Base-by-base conservation (phyloP, 1,284 basidiomycete genomes). In the Trichosporon faecale region DNA sequence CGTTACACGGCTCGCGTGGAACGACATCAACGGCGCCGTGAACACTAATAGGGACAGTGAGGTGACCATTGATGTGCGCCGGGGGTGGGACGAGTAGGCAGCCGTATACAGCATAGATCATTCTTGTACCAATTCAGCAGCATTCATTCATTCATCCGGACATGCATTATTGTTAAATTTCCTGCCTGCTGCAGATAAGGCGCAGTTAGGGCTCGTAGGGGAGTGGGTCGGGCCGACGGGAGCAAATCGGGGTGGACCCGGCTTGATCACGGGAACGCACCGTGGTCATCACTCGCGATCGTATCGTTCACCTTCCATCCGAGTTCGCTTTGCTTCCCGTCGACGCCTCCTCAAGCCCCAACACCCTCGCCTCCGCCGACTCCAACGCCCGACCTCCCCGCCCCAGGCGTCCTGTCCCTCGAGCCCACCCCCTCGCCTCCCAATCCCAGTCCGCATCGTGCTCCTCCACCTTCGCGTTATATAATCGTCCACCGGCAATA, bases 1-100 rank as follows among this genome's bases (percentile, higher is more conserved):
- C 18, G 70, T 84, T 1, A 84, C 82, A 12, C 76, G 77, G 65
- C 61, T 77, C 40, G 75, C 75, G 7, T 85, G 80, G 78, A 73
- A 71, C 2, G 75, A 75, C 52, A 70, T 81, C 40, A 73, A 70
- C 29, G 55, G 33, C 21, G 77, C 76, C 25, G 70, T 77, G 16
- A 65, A 72, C 33, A 75, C 77, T 5, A 63, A 33, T 23, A 73
- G 73, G 9, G 78, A 72, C 29, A 78, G 79, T 11, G 81, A 82
- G 70, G 77, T 83, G 18, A 79, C 72, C 27, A 74, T 83, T 1
- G 65, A 70, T 21, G 77, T 82, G 16, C 75, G 74, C 64, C 73
- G 78, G 65, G 80, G 82, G 35, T 79, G 78, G 78, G 78, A 78
- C 55, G 75, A 75, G 29, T 61, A 37, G 8, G 23, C 21, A 3